Conservation (phyloP, 148 eudicot genomes). For the Rhododendron vialii region DNA sequence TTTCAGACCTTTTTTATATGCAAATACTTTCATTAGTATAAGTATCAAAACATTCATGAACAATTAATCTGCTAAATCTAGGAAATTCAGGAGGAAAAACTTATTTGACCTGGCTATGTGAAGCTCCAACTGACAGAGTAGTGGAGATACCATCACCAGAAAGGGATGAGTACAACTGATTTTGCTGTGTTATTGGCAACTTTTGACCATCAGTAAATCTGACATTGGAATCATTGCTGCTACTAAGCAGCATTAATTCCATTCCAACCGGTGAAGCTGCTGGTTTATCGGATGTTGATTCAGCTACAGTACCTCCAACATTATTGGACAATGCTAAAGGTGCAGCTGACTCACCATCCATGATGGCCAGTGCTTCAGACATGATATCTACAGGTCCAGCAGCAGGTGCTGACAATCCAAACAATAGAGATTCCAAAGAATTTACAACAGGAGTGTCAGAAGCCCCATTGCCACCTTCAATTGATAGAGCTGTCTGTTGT, state of each 20-base stretch:
- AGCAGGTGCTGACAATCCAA: slow-evolving; percentile 40
- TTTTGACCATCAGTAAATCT: slow-evolving; percentile 9
- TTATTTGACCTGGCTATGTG: slow-evolving; percentile 32
- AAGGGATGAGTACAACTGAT: slow-evolving; percentile 4
- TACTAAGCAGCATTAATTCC: slow-evolving; percentile 14
- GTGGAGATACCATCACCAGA: slow-evolving; percentile 16
- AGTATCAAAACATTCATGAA: neutral
- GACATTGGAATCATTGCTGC: slow-evolving; percentile 10
- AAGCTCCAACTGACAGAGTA: slow-evolving; percentile 18
- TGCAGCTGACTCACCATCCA: slow-evolving; percentile 13
- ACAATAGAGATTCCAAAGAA: slow-evolving; percentile 51
- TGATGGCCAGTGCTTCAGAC: slow-evolving; percentile 8
- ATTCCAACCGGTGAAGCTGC: slow-evolving; percentile 11
- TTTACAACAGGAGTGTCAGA: slow-evolving; percentile 30
- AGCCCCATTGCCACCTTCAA: slow-evolving; percentile 20
- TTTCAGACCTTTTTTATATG: neutral
- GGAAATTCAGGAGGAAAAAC: neutral
- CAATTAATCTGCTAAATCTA: neutral
- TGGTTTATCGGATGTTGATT: slow-evolving; percentile 6
- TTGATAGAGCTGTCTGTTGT: slow-evolving; percentile 15
- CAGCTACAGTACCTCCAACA: slow-evolving; percentile 9
- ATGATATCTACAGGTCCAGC: slow-evolving; percentile 13
- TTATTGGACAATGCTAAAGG: slow-evolving; percentile 15
- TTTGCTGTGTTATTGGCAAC: slow-evolving; percentile 14
- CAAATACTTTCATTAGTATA: neutral